A percentile compares a stretch with the other conserved stretches of the same genome.
phyloP scores from a whole-genome alignment of 1,139 yeast species.

The Diutina mesorugosa region DNA sequence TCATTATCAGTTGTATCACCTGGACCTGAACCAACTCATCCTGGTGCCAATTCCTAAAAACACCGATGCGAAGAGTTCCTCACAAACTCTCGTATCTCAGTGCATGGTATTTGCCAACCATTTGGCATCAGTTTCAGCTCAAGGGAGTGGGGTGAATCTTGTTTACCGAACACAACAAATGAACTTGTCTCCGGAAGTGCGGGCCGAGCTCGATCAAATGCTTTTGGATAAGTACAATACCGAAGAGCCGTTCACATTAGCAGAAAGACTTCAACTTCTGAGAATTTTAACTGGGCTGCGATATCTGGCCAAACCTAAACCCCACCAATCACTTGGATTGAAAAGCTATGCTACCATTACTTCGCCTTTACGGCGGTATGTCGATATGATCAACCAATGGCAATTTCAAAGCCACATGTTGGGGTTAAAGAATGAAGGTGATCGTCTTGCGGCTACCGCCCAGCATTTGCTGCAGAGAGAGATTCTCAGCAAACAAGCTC shows the following conservation, averaged over 20 bases:
- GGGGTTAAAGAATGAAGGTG: not conserved
- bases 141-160: conserved; percentile 36
- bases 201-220: conserved; percentile 29
- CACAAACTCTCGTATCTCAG: conserved; percentile 60
- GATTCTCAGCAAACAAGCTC: not conserved
- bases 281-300: conserved; percentile 19
- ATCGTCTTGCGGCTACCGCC: not conserved
- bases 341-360: conserved; percentile 62
- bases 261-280: conserved; percentile 7
- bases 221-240: conserved; percentile 12
- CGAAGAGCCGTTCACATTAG: conserved; percentile 8
- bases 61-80: conserved; percentile 7
- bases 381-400: conserved; percentile 77
- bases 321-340: conserved; percentile 58
- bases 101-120: conserved; percentile 71
- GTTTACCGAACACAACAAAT: conserved; percentile 33
- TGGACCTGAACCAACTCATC: not conserved
- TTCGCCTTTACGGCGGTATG: conserved; percentile 78
- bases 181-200: conserved; percentile 13
- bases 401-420: conserved; percentile 8
- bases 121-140: conserved; percentile 42
- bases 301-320: conserved; percentile 19
- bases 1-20: not conserved
- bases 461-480: not conserved
- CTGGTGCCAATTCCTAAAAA: not conserved